Conservation (phyloP, 73 alveolate species). For the Paramecium caudatum region DNA sequence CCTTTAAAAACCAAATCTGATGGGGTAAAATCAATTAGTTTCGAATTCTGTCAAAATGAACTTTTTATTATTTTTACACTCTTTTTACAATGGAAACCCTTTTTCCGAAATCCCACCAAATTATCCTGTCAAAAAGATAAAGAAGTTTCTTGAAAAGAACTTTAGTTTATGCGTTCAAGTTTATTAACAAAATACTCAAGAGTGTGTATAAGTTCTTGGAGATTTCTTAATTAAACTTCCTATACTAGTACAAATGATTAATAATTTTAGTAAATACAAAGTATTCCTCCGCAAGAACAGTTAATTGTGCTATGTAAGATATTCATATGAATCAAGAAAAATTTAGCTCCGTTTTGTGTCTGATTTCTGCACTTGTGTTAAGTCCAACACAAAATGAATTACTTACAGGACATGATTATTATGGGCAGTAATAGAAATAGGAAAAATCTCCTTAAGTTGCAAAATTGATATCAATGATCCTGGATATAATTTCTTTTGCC, state of each 20-base stretch:
- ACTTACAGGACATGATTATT: neutral
- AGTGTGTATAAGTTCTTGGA: neutral
- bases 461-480: neutral
- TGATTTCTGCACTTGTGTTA: constrained; percentile 41
- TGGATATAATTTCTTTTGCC: neutral
- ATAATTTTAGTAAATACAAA: neutral
- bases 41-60: neutral
- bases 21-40: neutral
- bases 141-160: constrained; percentile 7
- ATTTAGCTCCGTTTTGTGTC: constrained; percentile 17
- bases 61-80: neutral
- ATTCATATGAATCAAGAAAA: neutral
- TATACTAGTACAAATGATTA: neutral
- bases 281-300: neutral
- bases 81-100: neutral
- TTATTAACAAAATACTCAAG: neutral
- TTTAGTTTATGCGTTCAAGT: neutral
- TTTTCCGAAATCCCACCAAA: neutral
- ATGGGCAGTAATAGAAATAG: neutral
- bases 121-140: constrained; percentile 12
- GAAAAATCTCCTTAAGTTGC: neutral
- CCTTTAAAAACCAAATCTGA: neutral
- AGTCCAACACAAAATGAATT: neutral
- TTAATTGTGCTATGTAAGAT: neutral
- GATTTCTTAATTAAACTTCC: constrained; percentile 18